Evolutionary conservation across 2,329 filamentous ascomycete genomes (phyloP), one percentile per base, ranked within the genome.

Genomic region (Rhinocladiella similis): DNA sequence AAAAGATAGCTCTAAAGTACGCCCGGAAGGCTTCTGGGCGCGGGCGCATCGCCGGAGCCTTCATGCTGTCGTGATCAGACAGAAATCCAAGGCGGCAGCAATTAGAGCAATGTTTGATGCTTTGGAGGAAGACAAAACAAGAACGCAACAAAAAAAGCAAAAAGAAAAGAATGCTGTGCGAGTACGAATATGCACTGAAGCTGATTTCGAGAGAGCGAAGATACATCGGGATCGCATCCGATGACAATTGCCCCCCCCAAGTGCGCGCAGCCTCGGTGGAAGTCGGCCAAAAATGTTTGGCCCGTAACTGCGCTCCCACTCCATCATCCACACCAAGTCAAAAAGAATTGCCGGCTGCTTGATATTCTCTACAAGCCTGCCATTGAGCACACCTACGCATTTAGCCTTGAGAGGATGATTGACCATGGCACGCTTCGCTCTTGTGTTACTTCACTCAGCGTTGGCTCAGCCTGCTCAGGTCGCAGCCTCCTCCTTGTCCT

Each of bases 1-100:
- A 50, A 52, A 58, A 42, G 42, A 59, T 27, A 19, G 60, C 50
- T 55, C 57, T 50, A 18, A 65, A 47, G 36, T 62, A 63, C 27
- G 57, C 33, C 53, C 50, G 35, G 57, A 22, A 20, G 55, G 47
- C 43, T 64, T 64, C 63, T 41, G 14, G n/a, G 12, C 18, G 38
- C n/a, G 14, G 38, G 12, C 38, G 14, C n/a, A 41, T 10, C 19
- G 53, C 53, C 45, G 57, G 13, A 20, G 53, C 49, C 38, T 63
- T 65, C 63, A 65, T 65, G 3, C 16, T 56, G 51, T 18, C 41
- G 18, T 20, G 41, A 9, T 10, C 10, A 9, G 29, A 33, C 7
- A 33, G 29, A 33, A 9, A 33, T 3, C 6, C 3, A 33, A 3
- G 29, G 29, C 3, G 10, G 29, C 29, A 33, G 29, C 29, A 41